Evolutionary conservation across 371 early-diverging fungal species (phyloP).

Genomic region (Rhizomucor pusillus): DNA sequence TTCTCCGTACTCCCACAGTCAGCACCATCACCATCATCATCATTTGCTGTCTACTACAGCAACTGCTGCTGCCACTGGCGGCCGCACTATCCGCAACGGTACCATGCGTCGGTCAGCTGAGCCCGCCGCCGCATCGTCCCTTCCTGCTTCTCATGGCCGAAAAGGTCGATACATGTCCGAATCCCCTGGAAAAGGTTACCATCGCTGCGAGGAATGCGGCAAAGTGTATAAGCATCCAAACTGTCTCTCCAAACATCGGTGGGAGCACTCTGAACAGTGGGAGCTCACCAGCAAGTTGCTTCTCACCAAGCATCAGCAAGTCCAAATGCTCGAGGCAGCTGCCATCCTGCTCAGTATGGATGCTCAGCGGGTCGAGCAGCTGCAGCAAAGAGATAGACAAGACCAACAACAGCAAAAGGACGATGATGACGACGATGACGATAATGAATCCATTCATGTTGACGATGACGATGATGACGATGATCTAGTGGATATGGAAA

Average conservation of each 20-base stretch:
- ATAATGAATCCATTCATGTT: slow-evolving; percentile 13
- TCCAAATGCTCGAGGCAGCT: slow-evolving; percentile 75
- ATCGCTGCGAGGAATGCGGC: slow-evolving; percentile 64
- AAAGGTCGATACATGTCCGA: slow-evolving; percentile 20
- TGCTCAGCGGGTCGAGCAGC: slow-evolving; percentile 11
- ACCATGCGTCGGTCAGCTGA: slow-evolving; percentile 1
- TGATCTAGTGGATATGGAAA: slow-evolving; percentile 7
- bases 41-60: slow-evolving; percentile 18
- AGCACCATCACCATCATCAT: slow-evolving; percentile 15
- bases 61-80: slow-evolving; percentile 37
- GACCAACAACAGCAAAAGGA: slow-evolving; percentile 1
- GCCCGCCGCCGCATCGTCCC: background rate
- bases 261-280: slow-evolving; percentile 76
- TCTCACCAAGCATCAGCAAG: slow-evolving; percentile 75
- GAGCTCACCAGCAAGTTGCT: slow-evolving; percentile 59
- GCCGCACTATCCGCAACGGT: slow-evolving; percentile 29
- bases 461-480: slow-evolving; percentile 18
- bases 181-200: slow-evolving; percentile 7
- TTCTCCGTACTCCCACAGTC: slow-evolving; percentile 9
- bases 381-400: slow-evolving; percentile 18
- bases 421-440: slow-evolving; percentile 9
- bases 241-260: slow-evolving; percentile 67
- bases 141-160: background rate
- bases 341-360: slow-evolving; percentile 65
- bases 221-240: slow-evolving; percentile 70